Evolutionary conservation across 805 yeast genomes (phyloP).

Genomic region (Lipomyces spencermartinsiae): DNA sequence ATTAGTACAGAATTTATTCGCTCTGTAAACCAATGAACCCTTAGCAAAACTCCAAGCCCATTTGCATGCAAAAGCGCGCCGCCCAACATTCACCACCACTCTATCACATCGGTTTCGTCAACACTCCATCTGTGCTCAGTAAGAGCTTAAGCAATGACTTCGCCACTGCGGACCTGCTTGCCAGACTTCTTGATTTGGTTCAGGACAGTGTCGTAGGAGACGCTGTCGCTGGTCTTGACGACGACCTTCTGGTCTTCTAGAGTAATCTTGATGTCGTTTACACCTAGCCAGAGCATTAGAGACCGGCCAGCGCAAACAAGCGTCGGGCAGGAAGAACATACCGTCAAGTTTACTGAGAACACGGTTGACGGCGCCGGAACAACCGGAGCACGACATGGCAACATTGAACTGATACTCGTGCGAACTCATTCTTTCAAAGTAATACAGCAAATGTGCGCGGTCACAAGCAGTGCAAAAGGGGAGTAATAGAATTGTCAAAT

Average conservation of each 20-base stretch:
- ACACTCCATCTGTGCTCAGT: neutral
- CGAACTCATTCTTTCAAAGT: conserved; percentile 49
- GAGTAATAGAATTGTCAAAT: neutral
- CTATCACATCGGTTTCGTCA: neutral
- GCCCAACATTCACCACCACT: neutral
- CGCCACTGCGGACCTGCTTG: conserved; percentile 75
- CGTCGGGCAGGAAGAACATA: neutral
- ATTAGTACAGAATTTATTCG: too few relatives aligned
- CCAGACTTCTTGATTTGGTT: conserved; percentile 89
- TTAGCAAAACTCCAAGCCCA: neutral
- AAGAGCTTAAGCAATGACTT: conserved; percentile 52
- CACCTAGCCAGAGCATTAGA: conserved; percentile 62
- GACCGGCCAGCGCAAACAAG: neutral
- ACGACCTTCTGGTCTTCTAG: conserved; percentile 82
- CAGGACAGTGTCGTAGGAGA: conserved; percentile 79
- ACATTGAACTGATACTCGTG: conserved; percentile 82
- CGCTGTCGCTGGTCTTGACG: conserved; percentile 61
- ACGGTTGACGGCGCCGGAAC: conserved; percentile 84
- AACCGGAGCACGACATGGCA: conserved; percentile 82
- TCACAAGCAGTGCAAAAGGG: too few relatives aligned
- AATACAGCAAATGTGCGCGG: neutral
- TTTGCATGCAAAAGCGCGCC: neutral
- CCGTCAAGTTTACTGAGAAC: conserved; percentile 51
- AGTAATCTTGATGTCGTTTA: conserved; percentile 72
- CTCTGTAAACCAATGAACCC: too few relatives aligned